A percentile compares a stretch with the other conserved stretches of the same genome.
Evolutionary conservation across 2,329 filamentous ascomycete species (phyloP).

Genomic region (Cladosporium velox): DNA sequence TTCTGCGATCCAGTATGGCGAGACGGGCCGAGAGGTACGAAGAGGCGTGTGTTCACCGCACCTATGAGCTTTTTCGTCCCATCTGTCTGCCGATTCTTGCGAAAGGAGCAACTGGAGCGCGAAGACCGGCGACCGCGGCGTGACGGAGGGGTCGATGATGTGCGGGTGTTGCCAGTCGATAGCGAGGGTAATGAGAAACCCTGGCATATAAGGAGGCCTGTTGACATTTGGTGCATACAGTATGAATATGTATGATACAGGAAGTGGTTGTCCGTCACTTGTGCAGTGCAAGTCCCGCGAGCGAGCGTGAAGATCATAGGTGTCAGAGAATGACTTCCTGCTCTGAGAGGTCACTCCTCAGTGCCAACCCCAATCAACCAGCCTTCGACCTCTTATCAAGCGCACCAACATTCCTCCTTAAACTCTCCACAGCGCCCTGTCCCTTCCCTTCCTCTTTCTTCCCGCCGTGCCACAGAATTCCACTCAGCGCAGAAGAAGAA

Average conservation of each 20-base stretch:
- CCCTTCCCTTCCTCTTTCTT: conserved; percentile 25
- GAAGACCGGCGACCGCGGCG: background rate
- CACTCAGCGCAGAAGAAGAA: conserved; percentile 28
- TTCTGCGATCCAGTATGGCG: background rate
- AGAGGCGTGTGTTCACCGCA: background rate
- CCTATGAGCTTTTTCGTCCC: background rate
- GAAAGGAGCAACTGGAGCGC: background rate
- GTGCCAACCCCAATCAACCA: background rate
- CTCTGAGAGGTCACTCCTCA: background rate
- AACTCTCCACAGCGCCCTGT: conserved; percentile 34
- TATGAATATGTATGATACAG: background rate
- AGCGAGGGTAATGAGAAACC: background rate
- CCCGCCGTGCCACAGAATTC: conserved; percentile 25
- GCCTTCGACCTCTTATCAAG: conserved; percentile 7
- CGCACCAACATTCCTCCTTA: conserved; percentile 24
- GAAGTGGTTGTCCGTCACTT: background rate
- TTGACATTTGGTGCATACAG: background rate
- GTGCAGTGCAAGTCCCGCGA: too few relatives aligned
- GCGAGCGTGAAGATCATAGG: background rate
- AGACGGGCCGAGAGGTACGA: background rate
- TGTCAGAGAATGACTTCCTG: background rate
- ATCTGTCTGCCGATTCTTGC: background rate
- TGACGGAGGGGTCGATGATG: background rate
- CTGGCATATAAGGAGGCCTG: background rate
- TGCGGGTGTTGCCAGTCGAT: background rate